These are phyloP conservation scores for Arthonia radiata DNA, from an alignment of 495 filamentous ascomycete genomes.

Conservation along the genomic window DNA sequence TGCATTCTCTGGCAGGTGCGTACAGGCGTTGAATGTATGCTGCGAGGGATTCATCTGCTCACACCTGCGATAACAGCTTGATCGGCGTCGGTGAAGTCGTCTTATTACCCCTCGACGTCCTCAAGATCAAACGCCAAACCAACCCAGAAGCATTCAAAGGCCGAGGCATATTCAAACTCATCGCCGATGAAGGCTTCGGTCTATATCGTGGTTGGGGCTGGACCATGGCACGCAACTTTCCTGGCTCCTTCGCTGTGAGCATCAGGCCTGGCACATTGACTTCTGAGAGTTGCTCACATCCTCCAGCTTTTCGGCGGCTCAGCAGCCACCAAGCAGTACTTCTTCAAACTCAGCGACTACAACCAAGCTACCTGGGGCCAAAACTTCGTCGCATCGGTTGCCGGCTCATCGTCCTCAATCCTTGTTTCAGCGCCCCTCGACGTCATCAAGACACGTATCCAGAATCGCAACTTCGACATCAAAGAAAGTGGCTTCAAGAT, in stretches of 20 bases:
- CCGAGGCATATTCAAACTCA: constrained; percentile 69
- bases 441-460: constrained; percentile 97
- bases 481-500: constrained; percentile 85
- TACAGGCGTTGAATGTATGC: too few species aligned
- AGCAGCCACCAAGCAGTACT: constrained; percentile 93
- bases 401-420: constrained; percentile 75
- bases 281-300: constrained; percentile 2
- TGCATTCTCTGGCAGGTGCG: constrained; percentile 76
- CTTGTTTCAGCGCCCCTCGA: constrained; percentile 88
- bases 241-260: constrained; percentile 85
- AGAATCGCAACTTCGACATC: constrained; percentile 97
- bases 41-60: too few species aligned
- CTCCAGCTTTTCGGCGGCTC: constrained; percentile 88
- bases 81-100: constrained; percentile 96
- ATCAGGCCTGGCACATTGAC: constrained; percentile 4
- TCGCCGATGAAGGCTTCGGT: constrained; percentile 84
- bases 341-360: constrained; percentile 72
- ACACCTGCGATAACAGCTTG: too few species aligned
- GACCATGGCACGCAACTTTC: constrained; percentile 93
- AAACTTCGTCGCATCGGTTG: constrained; percentile 93
- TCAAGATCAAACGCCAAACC: constrained; percentile 99
- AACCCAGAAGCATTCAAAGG: constrained; percentile 96
- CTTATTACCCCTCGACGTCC: constrained; percentile 77
- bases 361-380: constrained; percentile 84
- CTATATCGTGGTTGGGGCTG: constrained; percentile 91